These are phyloP conservation scores for Clarireedia homoeocarpa DNA, from an alignment of 2,329 filamentous ascomycete species.

Conservation along the genomic window DNA sequence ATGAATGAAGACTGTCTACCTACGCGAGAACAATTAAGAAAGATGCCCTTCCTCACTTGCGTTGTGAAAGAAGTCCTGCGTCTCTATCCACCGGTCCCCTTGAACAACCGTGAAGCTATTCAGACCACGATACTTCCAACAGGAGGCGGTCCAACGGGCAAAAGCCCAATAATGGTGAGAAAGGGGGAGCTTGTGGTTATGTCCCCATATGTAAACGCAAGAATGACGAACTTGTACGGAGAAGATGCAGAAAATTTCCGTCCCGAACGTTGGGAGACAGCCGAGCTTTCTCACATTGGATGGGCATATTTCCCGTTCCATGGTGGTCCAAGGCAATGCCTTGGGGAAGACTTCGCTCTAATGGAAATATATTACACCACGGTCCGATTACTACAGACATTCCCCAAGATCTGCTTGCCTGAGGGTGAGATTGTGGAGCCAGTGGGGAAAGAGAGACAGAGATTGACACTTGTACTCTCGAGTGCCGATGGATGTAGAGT, in stretches of 20 bases:
- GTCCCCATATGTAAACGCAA: slow-evolving; percentile 23
- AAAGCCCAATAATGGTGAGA: slow-evolving; percentile 22
- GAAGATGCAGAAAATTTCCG: slow-evolving; percentile 60
- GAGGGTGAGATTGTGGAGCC: background rate
- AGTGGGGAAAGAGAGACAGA: slow-evolving; percentile 11
- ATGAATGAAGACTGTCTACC: background rate
- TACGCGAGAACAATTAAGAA: slow-evolving; percentile 8
- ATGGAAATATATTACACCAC: slow-evolving; percentile 23
- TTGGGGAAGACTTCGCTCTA: slow-evolving; percentile 42
- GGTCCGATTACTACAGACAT: slow-evolving; percentile 21
- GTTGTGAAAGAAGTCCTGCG: slow-evolving; percentile 13
- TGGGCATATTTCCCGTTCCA: slow-evolving; percentile 75
- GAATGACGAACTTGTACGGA: slow-evolving; percentile 55
- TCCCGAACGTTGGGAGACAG: slow-evolving; percentile 64
- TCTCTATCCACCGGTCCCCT: slow-evolving; percentile 24
- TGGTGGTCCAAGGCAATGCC: slow-evolving; percentile 58
- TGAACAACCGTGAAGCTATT: slow-evolving; percentile 20
- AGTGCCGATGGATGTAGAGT: slow-evolving; percentile 9
- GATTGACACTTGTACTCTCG: slow-evolving; percentile 10
- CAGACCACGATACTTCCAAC: slow-evolving; percentile 24
- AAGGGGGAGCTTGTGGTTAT: slow-evolving; percentile 20
- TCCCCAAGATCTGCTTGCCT: slow-evolving; percentile 9
- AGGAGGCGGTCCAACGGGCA: slow-evolving; percentile 26
- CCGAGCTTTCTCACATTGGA: slow-evolving; percentile 39
- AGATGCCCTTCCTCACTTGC: slow-evolving; percentile 4